Evolutionary conservation across 2,329 filamentous ascomycete species (phyloP), one percentile per base, ranked within the genome.

Genomic region (Nothophaeocryptopus gaeumannii): DNA sequence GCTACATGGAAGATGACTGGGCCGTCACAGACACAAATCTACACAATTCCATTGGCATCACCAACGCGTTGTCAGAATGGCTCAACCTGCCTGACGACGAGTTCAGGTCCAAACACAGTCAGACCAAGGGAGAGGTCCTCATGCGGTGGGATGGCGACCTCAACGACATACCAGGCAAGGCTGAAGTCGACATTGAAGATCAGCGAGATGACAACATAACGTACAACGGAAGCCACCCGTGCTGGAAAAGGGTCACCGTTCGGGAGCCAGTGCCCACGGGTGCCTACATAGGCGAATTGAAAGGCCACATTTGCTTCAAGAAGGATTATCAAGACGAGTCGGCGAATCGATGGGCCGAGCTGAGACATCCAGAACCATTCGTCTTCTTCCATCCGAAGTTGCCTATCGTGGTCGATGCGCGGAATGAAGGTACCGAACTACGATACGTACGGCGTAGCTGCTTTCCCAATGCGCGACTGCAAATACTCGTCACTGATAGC

Each of bases 381-480:
- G 75, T 78, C 40, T 78, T 78, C 67, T 77, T 97, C 70, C 91
- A 95, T 63, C 89, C 90, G 1, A 79, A 85, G 51, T 81, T 97
- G 8, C 92, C 92, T 0, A 80, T 99, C 10, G 96, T 91, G 71
- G 93, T 99, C 63, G 93, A 96, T 69, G 93, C 91, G 8, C 81
- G 93, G 52, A 82, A 82, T 66, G 89, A 95, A 72, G 93, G 92
- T 15, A 96, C 89, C 4, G 75, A 83, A 32, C 84, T 93, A 50
- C 87, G 93, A 38, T 96, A 93, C 66, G 84, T 95, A n/a, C 83
- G 93, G 49, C 83, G 92, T 58, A 97, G 93, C 63, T 99, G 93
- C 73, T 83, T 82, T 54, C 89, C 93, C 1, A 99, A 97, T 64
- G 83, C 93, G n/a, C 79, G 81, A 30, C 76, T 97, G 61, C 91